phyloP scores from a whole-genome alignment of 345 rosid genomes.

The Adansonia digitata region DNA sequence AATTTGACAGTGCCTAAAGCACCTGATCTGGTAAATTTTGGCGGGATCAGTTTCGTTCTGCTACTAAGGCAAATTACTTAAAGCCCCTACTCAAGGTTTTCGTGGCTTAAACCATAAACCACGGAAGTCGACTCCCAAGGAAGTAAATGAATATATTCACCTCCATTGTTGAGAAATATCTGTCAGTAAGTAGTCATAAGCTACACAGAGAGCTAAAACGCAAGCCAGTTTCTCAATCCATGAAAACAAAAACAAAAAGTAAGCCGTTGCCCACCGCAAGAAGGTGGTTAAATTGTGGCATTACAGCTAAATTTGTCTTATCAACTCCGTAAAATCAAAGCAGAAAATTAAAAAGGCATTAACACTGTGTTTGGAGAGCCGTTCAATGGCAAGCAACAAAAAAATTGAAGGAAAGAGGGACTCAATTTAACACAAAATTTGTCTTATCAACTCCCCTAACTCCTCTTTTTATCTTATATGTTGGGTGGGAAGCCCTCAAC shows the following conservation, averaged over 20 bases:
- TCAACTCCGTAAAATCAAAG: background rate
- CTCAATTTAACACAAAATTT: no score
- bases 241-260: background rate
- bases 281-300: background rate
- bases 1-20: background rate
- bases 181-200: background rate
- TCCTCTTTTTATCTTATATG: no score
- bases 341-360: background rate
- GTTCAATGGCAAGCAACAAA: slow-evolving; percentile 1
- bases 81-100: background rate
- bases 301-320: background rate
- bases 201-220: background rate
- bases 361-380: background rate
- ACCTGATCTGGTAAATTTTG: background rate
- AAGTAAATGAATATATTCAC: background rate
- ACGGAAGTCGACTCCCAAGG: background rate
- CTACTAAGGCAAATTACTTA: background rate
- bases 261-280: background rate
- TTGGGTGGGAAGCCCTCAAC: no score
- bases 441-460: no score
- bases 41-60: background rate
- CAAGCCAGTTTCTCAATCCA: background rate
- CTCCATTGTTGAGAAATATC: background rate
- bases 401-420: slow-evolving; percentile 19
- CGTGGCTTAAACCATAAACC: background rate